Evolutionary conservation across 495 filamentous ascomycete genomes (phyloP).

Genomic region (Bacidia gigantensis): DNA sequence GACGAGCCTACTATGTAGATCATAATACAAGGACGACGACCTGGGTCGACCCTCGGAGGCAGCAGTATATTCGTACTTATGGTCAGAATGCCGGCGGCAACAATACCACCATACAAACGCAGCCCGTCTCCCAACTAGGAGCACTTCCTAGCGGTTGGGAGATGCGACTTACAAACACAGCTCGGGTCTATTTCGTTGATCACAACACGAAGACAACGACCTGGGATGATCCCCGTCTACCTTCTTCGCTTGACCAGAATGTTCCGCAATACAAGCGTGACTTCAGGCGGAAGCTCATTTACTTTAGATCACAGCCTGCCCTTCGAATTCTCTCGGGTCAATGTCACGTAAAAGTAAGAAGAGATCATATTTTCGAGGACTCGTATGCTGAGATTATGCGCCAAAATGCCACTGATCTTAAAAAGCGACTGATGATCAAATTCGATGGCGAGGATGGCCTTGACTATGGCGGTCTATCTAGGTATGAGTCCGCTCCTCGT

Average conservation of each 20-base stretch:
- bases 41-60: slow-evolving; percentile 96
- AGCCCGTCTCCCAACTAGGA: slow-evolving; percentile 95
- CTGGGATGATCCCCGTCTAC: slow-evolving; percentile 95
- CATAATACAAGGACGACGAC: slow-evolving; percentile 98
- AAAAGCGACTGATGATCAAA: slow-evolving; percentile 98
- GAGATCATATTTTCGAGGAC: slow-evolving; percentile 96
- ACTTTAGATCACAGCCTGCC: slow-evolving; percentile 96
- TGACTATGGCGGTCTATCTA: slow-evolving; percentile 93
- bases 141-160: slow-evolving; percentile 96
- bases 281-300: slow-evolving; percentile 93
- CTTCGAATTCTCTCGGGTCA: slow-evolving; percentile 90
- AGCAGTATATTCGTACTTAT: slow-evolving; percentile 98
- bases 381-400: slow-evolving; percentile 97
- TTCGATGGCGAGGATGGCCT: slow-evolving; percentile 97
- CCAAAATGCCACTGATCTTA: slow-evolving; percentile 88
- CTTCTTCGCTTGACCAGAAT: slow-evolving; percentile 93
- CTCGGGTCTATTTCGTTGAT: slow-evolving; percentile 95
- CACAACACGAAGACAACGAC: slow-evolving; percentile 99
- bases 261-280: slow-evolving; percentile 99
- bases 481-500: slow-evolving; percentile 29
- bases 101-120: slow-evolving; percentile 81
- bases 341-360: slow-evolving; percentile 93
- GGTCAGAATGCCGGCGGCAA: slow-evolving; percentile 61
- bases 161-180: slow-evolving; percentile 97
- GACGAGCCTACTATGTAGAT: slow-evolving; percentile 93